phyloP scores from a whole-genome alignment of 176 grass and related monocot genomes.

The Poa pratensis region DNA sequence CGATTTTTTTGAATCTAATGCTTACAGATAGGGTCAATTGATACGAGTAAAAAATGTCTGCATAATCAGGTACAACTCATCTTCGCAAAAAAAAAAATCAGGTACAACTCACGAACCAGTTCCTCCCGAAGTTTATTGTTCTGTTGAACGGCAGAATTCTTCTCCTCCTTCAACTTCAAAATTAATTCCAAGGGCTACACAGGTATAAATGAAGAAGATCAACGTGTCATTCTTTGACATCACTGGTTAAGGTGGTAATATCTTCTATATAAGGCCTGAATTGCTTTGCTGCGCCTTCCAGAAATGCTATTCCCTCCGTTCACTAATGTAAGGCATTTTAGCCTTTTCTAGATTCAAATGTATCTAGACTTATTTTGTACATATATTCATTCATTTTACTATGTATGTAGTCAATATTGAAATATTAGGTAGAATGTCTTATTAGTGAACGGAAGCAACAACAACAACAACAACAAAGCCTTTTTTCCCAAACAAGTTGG shows the following conservation, averaged over 20 bases:
- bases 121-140: conserved; percentile 79
- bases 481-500: too few species aligned
- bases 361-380: too few species aligned
- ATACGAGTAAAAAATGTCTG: neutral
- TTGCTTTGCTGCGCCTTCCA: neutral
- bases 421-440: too few species aligned
- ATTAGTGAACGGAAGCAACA: too few species aligned
- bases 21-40: neutral
- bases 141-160: conserved; percentile 62
- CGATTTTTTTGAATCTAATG: neutral
- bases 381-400: too few species aligned
- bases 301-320: neutral
- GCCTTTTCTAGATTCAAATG: too few species aligned
- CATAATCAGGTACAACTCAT: conserved; percentile 32
- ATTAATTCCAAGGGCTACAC: conserved; percentile 61
- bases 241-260: neutral
- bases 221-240: conserved; percentile 31
- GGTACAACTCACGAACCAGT: conserved; percentile 60
- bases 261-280: neutral
- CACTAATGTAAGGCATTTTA: too few species aligned
- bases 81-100: too few species aligned
- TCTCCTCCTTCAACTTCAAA: conserved; percentile 73
- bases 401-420: too few species aligned
- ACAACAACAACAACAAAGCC: too few species aligned
- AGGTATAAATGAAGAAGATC: conserved; percentile 31